Evolutionary conservation across 805 yeast genomes (phyloP), one percentile per base, ranked within the genome.

Genomic region (Saccharomyces jurei): DNA sequence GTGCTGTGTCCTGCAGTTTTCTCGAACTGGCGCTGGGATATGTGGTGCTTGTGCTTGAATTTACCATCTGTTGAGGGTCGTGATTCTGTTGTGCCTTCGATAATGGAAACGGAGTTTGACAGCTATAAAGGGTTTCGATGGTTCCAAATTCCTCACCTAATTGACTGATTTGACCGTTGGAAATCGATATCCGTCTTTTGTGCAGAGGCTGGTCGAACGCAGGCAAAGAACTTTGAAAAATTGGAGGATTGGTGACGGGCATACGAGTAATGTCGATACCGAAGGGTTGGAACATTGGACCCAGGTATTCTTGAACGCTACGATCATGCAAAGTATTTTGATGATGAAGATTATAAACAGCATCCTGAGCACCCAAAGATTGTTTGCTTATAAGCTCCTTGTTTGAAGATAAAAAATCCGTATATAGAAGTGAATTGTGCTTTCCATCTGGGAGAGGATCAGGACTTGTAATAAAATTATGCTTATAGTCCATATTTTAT

Each of bases 81-180:
- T 9, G 11, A 36, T n/a, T 17, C 4, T 36, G 44, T 17, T 36
- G 25, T 2, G 25, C 13, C 25, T 6, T 36, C 4, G 25, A 36
- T 9, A 22, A 17, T 36, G 17, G 44, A 9, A 36, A 17, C 17
- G 69, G 65, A 28, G 63, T 58, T 30, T 71, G 75, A 1, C 68
- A 62, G 50, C 69, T 71, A 54, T 72, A 71, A 0, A 73, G 52
- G 46, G 71, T 73, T 46, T 74, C 77, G 44, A 71, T 69, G n/a
- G 68, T 66, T 14, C 58, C 70, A 30, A 60, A 60, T 49, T 70
- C 74, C 51, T 74, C 77, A 4, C 81, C 77, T 36, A 87, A 79
- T 64, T 87, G 95, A 50, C 90, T 87, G 59, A 87, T 87, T 64
- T 87, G 95, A 63, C 95, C 95, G 70, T 87, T 87, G 13, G 92